Percentiles rank a stretch among this genome's conserved stretches.
These are phyloP conservation scores for Cryptomeria japonica DNA, from an alignment of 75 land plant genomes.

Conservation along the genomic window DNA sequence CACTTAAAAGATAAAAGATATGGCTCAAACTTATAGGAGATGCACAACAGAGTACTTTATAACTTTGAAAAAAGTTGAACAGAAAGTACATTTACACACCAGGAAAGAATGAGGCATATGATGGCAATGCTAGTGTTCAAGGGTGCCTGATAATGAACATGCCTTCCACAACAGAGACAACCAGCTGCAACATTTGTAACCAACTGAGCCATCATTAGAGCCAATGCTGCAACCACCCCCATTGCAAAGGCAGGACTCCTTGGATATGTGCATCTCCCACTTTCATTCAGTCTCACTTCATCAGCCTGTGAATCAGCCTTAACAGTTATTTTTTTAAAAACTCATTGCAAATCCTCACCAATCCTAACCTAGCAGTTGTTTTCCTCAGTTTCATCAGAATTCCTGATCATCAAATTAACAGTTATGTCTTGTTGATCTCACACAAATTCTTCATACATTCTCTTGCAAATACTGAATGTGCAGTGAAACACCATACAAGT, in stretches of 20 bases:
- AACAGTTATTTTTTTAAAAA: background rate
- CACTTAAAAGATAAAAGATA: background rate
- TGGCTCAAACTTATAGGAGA: background rate
- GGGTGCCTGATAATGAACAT: constrained; percentile 23
- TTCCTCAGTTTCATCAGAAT: background rate
- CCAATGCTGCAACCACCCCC: constrained; percentile 54
- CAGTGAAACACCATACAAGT: background rate
- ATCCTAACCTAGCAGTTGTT: constrained; percentile 1
- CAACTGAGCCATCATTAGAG: constrained; percentile 63
- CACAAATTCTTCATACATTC: background rate
- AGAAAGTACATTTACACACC: constrained; percentile 30
- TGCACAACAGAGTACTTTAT: background rate
- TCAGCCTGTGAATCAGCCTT: constrained; percentile 8
- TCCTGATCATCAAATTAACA: background rate
- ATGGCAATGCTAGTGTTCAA: constrained; percentile 50
- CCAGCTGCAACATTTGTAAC: constrained; percentile 56
- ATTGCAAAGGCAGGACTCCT: constrained; percentile 61
- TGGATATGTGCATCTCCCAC: constrained; percentile 47
- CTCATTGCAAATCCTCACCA: background rate
- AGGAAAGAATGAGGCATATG: constrained; percentile 55
- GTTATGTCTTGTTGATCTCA: background rate
- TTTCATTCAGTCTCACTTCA: constrained; percentile 29
- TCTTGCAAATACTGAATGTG: background rate
- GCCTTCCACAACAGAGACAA: constrained; percentile 61
- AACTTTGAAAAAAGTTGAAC: background rate